Evolutionary conservation across 169 alveolate species (phyloP).

Genomic region (Cyclospora cayetanensis): DNA sequence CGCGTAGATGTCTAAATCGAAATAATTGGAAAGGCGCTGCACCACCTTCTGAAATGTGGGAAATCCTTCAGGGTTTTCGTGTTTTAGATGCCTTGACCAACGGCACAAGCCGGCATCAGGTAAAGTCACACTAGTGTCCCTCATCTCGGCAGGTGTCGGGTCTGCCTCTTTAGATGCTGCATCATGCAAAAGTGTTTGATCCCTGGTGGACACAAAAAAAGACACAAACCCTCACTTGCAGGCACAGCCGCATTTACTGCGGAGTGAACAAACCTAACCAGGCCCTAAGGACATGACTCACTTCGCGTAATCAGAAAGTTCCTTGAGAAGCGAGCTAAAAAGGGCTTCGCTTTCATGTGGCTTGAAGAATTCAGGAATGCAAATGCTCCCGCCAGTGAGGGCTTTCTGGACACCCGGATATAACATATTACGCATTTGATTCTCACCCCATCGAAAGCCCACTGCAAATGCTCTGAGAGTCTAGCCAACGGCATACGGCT

Average conservation of each 20-base stretch:
- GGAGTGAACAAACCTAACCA: background rate
- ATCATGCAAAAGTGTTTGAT: background rate
- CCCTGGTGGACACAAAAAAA: background rate
- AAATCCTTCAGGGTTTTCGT: slow-evolving; percentile 72
- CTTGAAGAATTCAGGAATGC: slow-evolving; percentile 65
- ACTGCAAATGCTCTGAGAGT: background rate
- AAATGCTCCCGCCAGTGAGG: slow-evolving; percentile 71
- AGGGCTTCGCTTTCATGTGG: slow-evolving; percentile 28
- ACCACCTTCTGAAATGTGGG: slow-evolving; percentile 64
- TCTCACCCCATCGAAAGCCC: background rate
- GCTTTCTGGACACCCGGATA: slow-evolving; percentile 26
- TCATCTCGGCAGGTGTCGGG: background rate
- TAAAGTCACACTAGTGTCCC: background rate
- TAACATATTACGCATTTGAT: background rate
- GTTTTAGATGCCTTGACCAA: slow-evolving; percentile 71
- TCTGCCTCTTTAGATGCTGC: background rate
- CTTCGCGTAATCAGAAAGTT: slow-evolving; percentile 6
- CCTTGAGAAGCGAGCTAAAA: slow-evolving; percentile 49
- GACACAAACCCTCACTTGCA: background rate
- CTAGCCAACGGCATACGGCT: background rate
- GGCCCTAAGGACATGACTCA: background rate
- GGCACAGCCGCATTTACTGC: background rate
- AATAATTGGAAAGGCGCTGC: slow-evolving; percentile 58
- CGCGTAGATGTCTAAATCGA: slow-evolving; percentile 65
- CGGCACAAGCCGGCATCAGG: background rate